Evolutionary conservation across 140 eudicot genomes (phyloP), one percentile per base, ranked within the genome.

Genomic region (Senecio squalidus): DNA sequence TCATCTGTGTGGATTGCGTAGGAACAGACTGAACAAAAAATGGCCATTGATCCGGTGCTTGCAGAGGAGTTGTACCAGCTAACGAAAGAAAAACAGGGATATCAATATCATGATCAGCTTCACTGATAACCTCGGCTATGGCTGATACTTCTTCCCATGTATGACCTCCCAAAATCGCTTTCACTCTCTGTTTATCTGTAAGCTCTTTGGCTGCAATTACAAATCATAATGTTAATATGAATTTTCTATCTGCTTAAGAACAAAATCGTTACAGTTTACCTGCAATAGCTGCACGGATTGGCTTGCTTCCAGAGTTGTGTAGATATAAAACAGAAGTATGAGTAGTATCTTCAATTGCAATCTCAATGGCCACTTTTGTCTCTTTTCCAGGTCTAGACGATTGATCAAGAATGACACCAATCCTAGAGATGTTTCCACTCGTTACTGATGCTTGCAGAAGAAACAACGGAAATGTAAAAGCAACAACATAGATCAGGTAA

Each of bases 401-500:
- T 33, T 61, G 63, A 71, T 79, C 91, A 20, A 79, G 30, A 41
- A 83, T 53, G 25, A 44, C 86, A n/a, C 85, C 91, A n/a, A 78
- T 16, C 17, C 38, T 10, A 4, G 22, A 18, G 7, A 78, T n/a
- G 71, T 66, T 45, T 55, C 40, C 69, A 10, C 34, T 43, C 14
- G 48, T 36, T 21, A 20, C 10, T 16, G 34, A 30, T 40, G 65
- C 65, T 36, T 59, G 62, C 18, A 23, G 64, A 54, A 64, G 62
- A 48, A 49, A 23, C 22, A 33, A 55, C n/a, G 62, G 6, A 21
- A 16, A 72, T 22, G 25, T 57, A 41, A 36, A 38, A 58, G 56
- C 41, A 57, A 64, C 9, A 16, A 28, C 47, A 57, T 56, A 36
- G 43, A 36, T 72, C 14, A 55, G 9, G 59, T 31, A 54, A 17